Conservation (phyloP, 805 yeast species). For the Saturnispora galanensis region DNA sequence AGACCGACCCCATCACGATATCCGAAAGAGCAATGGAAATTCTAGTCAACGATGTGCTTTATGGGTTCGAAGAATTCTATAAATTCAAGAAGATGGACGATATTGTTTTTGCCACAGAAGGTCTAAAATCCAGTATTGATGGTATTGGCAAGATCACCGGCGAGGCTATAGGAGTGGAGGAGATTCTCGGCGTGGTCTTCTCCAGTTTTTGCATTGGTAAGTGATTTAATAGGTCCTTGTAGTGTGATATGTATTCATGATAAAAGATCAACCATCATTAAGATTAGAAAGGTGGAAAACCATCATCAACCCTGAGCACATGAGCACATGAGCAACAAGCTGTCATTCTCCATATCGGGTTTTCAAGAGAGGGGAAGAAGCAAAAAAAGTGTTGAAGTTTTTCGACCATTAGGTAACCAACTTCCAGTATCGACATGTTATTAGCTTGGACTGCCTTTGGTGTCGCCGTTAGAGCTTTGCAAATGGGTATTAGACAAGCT, state of each 20-base stretch:
- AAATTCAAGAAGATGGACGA: constrained; percentile 45
- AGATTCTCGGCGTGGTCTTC: constrained; percentile 82
- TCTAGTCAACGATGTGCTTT: constrained; percentile 62
- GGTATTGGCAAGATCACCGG: constrained; percentile 94
- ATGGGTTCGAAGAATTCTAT: constrained; percentile 60
- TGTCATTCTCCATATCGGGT: neutral
- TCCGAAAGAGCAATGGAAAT: constrained; percentile 73
- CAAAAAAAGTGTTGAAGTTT: neutral
- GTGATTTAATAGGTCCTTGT: constrained; percentile 21
- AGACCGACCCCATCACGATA: constrained; percentile 57
- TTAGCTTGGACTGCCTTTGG: constrained; percentile 33
- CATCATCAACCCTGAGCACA: too few relatives aligned
- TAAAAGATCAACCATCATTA: too few relatives aligned
- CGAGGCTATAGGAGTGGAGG: constrained; percentile 79
- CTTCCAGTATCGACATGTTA: constrained; percentile 14
- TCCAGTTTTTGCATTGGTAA: constrained; percentile 93
- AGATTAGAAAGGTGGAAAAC: too few relatives aligned
- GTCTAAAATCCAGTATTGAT: constrained; percentile 59
- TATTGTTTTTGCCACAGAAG: constrained; percentile 72
- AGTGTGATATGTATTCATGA: too few relatives aligned
- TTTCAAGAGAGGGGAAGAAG: neutral
- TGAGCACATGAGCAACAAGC: neutral
- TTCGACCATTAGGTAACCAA: neutral
- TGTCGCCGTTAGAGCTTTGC: constrained; percentile 34
- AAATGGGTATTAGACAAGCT: constrained; percentile 33